Base-by-base conservation (phyloP, 371 early-diverging fungal genomes). In the Mortierella polycephala region DNA sequence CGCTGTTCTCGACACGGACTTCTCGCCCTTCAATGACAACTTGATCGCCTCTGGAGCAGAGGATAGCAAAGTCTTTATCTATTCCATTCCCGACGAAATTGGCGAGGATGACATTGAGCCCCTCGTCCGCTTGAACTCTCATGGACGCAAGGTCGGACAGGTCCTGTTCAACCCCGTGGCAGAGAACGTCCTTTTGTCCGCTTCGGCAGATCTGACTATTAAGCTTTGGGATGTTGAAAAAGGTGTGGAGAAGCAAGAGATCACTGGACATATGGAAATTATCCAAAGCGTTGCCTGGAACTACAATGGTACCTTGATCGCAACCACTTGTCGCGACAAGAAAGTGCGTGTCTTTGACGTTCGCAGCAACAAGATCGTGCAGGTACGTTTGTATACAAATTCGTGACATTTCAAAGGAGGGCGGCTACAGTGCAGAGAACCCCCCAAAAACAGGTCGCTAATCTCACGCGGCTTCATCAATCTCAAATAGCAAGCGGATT, bases 181-280 rank as follows among this genome's bases (percentile, higher is more conserved):
- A 12, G 96, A 96, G 51, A 95, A 96, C 74, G 92, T 99, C 11
- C 86, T 98, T 59, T 92, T 96, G 16, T 93, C 95, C 5, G 88
- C 97, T 42, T 92, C 95, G 65, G 94, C 96, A 6, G 99, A 98
- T 83, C 82, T 94, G 66, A 96, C 96, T 7, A 91, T 99, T 83
- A 94, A 94, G 71, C 87, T 99, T 65, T 97, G 99, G 96, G 99
- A 99, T 85, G 92, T 99, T 57, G 89, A 96, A 69, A 95, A 91
- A 71, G 96, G 96, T 60, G 83, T 83, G 49, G 98, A 98, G 69
- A 88, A 84, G 74, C 92, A 92, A 70, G 90, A 94, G 67, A 89
- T 99, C 53, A 90, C 93, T 41, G 98, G 97, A 39, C 97, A 98
- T 82, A 84, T 86, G 49, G 99, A 99, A 69, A 86, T 95, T 51